Conservation (phyloP, 2,329 filamentous ascomycete species). For the Didymella pomorum region DNA sequence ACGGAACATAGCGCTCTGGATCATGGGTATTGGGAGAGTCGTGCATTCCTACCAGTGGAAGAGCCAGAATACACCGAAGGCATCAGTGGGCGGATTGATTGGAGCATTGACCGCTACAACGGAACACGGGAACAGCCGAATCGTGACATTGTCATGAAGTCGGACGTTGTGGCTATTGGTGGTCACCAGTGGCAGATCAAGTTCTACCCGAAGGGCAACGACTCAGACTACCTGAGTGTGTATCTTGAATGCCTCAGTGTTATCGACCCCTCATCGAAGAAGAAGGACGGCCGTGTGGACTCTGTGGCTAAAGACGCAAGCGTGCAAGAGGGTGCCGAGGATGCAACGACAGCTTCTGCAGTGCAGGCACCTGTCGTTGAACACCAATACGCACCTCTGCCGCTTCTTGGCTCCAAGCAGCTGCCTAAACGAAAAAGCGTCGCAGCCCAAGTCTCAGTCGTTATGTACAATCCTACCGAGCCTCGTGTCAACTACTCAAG, state of each 20-base stretch:
- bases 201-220: conserved; percentile 69
- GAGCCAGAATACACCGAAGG: conserved; percentile 65
- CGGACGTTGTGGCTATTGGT: conserved; percentile 63
- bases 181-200: conserved; percentile 72
- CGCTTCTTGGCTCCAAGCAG: conserved; percentile 42
- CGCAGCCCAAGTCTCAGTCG: conserved; percentile 68
- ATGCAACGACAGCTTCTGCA: conserved; percentile 13
- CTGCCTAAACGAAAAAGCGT: conserved; percentile 54
- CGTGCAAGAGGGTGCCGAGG: conserved; percentile 8
- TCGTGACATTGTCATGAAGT: conserved; percentile 65
- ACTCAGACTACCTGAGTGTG: conserved; percentile 65
- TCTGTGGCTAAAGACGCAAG: conserved; percentile 5
- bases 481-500: conserved; percentile 66
- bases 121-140: conserved; percentile 69
- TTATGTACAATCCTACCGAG: conserved; percentile 70
- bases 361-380: conserved; percentile 3
- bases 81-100: conserved; percentile 65
- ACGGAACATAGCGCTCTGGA: conserved; percentile 65
- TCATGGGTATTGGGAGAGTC: conserved; percentile 66
- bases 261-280: conserved; percentile 20
- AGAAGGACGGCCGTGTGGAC: conserved; percentile 22
- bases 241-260: conserved; percentile 69
- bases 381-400: conserved; percentile 48
- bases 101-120: conserved; percentile 66
- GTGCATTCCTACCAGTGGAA: conserved; percentile 63